A percentile compares a stretch with the other conserved stretches of the same genome.
Conservation (phyloP, 225 moss, liverwort and hornwort genomes). For the Ulota crispa region DNA sequence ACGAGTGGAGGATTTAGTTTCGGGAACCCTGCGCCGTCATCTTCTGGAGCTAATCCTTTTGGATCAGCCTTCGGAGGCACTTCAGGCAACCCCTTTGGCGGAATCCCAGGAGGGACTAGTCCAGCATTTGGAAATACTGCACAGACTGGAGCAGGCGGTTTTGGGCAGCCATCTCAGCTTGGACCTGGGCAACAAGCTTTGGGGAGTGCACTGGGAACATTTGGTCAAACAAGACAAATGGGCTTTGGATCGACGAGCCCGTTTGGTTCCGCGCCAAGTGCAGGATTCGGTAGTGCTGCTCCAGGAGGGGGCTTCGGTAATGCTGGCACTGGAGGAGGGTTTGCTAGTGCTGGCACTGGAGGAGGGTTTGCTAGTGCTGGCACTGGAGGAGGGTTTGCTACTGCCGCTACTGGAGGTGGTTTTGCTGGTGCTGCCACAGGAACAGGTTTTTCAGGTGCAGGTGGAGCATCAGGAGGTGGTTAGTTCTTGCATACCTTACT, state of each 20-base stretch:
- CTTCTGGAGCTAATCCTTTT: conserved; percentile 58
- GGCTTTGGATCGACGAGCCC: conserved; percentile 73
- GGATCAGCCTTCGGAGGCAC: conserved; percentile 71
- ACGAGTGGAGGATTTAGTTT: conserved; percentile 51
- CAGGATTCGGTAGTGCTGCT: conserved; percentile 65
- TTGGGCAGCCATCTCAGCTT: conserved; percentile 94
- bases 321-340: conserved; percentile 57
- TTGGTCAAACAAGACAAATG: conserved; percentile 95
- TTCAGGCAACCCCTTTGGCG: conserved; percentile 54
- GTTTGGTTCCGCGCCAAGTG: conserved; percentile 58
- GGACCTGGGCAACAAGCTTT: conserved; percentile 93
- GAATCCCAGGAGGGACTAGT: conserved; percentile 49
- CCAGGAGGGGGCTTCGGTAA: conserved; percentile 70
- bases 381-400: too few relatives aligned
- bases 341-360: conserved; percentile 56
- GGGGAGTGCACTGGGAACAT: conserved; percentile 91
- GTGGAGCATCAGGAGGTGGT: conserved; percentile 54
- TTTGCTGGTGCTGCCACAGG: conserved; percentile 66
- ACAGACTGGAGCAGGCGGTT: conserved; percentile 67
- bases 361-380: conserved; percentile 62
- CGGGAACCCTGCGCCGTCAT: conserved; percentile 33
- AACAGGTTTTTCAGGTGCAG: conserved; percentile 70
- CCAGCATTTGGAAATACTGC: conserved; percentile 77
- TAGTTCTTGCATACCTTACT: conserved; percentile 28
- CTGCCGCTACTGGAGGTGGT: conserved; percentile 62